Conservation (phyloP, 2,329 filamentous ascomycete species). For the Metarhizium rileyi region DNA sequence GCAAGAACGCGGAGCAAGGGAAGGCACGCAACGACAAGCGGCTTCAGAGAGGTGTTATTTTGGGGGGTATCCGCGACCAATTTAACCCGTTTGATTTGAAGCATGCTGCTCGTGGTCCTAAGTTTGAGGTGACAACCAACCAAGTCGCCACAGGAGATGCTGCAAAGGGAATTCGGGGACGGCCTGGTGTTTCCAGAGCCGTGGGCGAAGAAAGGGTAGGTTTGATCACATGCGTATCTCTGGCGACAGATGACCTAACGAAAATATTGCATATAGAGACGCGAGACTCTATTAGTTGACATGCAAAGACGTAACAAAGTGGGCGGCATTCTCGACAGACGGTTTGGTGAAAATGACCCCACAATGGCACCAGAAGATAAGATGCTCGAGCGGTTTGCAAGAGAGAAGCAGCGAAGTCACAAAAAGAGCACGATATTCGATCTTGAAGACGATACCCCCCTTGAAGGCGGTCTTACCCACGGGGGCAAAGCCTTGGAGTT, state of each 20-base stretch:
- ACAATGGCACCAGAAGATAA: constrained; percentile 89
- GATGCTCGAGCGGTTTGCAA: constrained; percentile 81
- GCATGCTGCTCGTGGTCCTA: constrained; percentile 63
- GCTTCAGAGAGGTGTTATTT: constrained; percentile 63
- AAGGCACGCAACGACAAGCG: constrained; percentile 61
- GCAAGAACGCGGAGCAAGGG: constrained; percentile 58
- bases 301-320: constrained; percentile 85
- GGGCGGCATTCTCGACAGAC: constrained; percentile 82
- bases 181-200: constrained; percentile 78
- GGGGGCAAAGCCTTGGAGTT: constrained; percentile 66
- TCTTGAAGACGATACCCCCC: constrained; percentile 62
- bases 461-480: constrained; percentile 62
- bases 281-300: constrained; percentile 77
- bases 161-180: constrained; percentile 53
- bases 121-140: constrained; percentile 74
- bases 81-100: constrained; percentile 99
- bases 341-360: constrained; percentile 93
- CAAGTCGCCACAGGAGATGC: constrained; percentile 42
- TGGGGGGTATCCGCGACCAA: constrained; percentile 81
- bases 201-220: constrained; percentile 74
- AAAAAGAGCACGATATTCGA: constrained; percentile 80
- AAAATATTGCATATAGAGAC: constrained; percentile 40
- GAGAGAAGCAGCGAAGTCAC: constrained; percentile 72
- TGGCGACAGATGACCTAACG: background rate
- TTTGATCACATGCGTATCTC: background rate